Percentiles rank a stretch among this genome's conserved stretches.
Conservation (phyloP, 2,329 filamentous ascomycete species). For the Pestalotiopsis sp. region DNA sequence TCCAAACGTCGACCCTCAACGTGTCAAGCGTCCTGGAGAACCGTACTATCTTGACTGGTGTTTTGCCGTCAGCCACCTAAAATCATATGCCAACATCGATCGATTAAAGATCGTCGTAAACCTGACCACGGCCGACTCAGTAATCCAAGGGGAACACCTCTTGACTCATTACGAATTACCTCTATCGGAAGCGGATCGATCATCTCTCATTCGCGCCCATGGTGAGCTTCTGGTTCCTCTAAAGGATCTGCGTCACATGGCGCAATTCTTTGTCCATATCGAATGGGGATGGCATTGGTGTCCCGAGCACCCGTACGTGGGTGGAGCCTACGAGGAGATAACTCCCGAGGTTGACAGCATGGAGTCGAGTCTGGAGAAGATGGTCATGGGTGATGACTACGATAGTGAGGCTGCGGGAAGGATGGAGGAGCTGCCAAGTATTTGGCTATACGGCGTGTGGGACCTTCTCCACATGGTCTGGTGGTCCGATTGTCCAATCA, state of each 20-base stretch:
- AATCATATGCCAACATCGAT: constrained; percentile 7
- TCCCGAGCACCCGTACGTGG: constrained; percentile 1
- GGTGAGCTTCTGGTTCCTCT: constrained; percentile 1
- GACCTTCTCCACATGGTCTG: background rate
- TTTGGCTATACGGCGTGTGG: background rate
- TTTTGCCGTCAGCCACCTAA: constrained; percentile 15
- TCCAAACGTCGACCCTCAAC: constrained; percentile 2
- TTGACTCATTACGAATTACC: background rate
- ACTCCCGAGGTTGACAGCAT: constrained; percentile 1
- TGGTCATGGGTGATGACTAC: constrained; percentile 16
- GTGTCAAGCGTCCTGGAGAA: background rate
- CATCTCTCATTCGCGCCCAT: background rate
- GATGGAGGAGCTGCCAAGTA: constrained; percentile 5
- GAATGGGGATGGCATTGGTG: constrained; percentile 14
- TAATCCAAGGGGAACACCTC: background rate
- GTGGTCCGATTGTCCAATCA: too few relatives aligned
- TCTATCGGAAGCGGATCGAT: background rate
- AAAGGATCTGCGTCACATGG: constrained; percentile 10
- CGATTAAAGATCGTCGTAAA: constrained; percentile 11
- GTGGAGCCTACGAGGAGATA: background rate
- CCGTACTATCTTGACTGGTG: constrained; percentile 14
- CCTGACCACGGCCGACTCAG: background rate
- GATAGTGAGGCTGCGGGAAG: constrained; percentile 11
- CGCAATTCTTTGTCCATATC: constrained; percentile 14
- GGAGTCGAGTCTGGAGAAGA: constrained; percentile 14